Evolutionary conservation across 2,329 filamentous ascomycete species (phyloP), one percentile per base, ranked within the genome.

Genomic region (Cladophialophora immunda): DNA sequence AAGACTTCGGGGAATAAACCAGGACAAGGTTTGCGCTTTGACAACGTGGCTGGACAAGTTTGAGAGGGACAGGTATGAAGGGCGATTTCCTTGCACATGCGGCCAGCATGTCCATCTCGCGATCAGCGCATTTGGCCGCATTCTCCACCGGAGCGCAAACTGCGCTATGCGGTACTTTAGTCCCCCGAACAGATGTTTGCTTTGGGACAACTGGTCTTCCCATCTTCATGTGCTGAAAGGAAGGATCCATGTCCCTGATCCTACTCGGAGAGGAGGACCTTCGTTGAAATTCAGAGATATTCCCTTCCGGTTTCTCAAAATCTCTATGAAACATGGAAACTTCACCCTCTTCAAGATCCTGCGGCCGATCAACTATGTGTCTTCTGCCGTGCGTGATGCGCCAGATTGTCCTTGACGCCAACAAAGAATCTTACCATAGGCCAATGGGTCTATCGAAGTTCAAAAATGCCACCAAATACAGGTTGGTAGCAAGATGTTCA

Each of bases 81-180:
- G 34, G 22, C 5, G 22, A 34, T n/a, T 25, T 4, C 5, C 8
- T 3, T 27, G 30, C 30, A 58, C 55, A 60, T 65, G 52, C 52
- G 56, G 65, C 38, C 65, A 58, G 29, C 50, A 67, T 63, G 47
- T 61, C 65, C 36, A 59, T 61, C 38, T 54, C 34, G 52, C 60
- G 60, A 62, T 41, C 8, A 19, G 38, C 36, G 47, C 8, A 8
- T 66, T 66, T 68, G 56, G 67, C 67, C 67, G 67, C 64, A 61
- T 59, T 58, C 8, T 58, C 27, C 60, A 41, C 67, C 67, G 67
- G 66, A 66, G 30, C 0, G 32, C 11, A 25, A 45, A 30, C 38
- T 47, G 52, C 27, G 27, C 19, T 3, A 30, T n/a, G 3, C 17
- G 41, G 17, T 30, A 15, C 25, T 32, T 41, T 59, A 17, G 13